These are phyloP conservation scores for Aspergillus wentii DNA, from an alignment of 495 filamentous ascomycete species.

Conservation along the genomic window DNA sequence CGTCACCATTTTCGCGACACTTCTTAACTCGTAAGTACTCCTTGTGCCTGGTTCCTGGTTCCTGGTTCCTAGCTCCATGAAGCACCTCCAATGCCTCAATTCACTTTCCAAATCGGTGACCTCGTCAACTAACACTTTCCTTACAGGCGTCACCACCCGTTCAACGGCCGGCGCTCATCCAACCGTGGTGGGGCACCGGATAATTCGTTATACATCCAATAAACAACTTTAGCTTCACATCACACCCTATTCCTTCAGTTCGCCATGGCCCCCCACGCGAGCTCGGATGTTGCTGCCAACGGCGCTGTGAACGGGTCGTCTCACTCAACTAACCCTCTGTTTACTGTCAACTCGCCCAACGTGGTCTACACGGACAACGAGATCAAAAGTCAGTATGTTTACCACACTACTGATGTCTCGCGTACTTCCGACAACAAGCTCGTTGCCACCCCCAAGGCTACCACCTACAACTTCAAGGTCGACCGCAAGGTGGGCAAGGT, in stretches of 20 bases:
- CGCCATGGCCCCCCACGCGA: constrained; percentile 92
- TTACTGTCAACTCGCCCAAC: constrained; percentile 86
- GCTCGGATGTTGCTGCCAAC: constrained; percentile 51
- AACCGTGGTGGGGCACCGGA: constrained; percentile 84
- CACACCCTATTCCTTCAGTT: constrained; percentile 14
- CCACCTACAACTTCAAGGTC: constrained; percentile 94
- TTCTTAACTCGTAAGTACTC: constrained; percentile 43
- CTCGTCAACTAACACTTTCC: constrained; percentile 15
- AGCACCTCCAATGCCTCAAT: background rate
- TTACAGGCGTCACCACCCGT: constrained; percentile 86
- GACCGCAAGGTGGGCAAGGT: constrained; percentile 90
- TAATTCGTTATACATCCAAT: constrained; percentile 61
- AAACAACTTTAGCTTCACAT: constrained; percentile 19
- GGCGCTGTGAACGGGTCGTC: constrained; percentile 70
- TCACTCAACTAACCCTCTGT: constrained; percentile 54
- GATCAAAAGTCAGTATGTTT: constrained; percentile 94
- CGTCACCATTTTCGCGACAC: constrained; percentile 49
- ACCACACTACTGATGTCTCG: constrained; percentile 83
- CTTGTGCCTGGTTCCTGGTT: background rate
- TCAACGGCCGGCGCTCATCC: constrained; percentile 94
- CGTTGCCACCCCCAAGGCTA: constrained; percentile 82
- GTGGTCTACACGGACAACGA: constrained; percentile 82
- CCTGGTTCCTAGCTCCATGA: background rate
- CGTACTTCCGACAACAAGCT: constrained; percentile 69
- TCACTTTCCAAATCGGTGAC: background rate